A percentile compares a stretch with the other conserved stretches of the same genome.
These are phyloP conservation scores for Lachnellula cervina DNA, from an alignment of 2,329 filamentous ascomycete genomes.

Conservation along the genomic window DNA sequence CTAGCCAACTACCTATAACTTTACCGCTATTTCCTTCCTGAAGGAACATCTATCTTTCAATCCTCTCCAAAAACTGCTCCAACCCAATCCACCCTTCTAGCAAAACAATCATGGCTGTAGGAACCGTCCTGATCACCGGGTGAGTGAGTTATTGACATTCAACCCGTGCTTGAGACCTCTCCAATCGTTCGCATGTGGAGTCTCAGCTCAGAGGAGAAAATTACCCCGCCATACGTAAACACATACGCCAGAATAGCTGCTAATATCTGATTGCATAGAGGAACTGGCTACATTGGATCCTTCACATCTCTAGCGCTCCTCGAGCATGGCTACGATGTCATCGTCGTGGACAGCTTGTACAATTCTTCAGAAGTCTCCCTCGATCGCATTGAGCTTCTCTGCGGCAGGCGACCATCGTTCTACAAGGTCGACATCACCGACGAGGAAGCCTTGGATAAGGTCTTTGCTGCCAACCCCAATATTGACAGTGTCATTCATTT, in stretches of 20 bases:
- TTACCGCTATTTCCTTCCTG: background rate
- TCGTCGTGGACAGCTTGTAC: conserved; percentile 95
- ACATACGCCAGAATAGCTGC: conserved; percentile 12
- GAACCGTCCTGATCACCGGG: conserved; percentile 90
- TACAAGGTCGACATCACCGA: conserved; percentile 86
- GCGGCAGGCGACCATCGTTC: conserved; percentile 80
- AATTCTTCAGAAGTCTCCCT: conserved; percentile 90
- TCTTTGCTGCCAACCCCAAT: conserved; percentile 83
- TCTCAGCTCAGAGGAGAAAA: background rate
- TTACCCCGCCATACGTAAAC: conserved; percentile 13
- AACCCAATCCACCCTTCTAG: background rate
- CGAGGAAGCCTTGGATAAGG: conserved; percentile 73
- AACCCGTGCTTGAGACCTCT: background rate
- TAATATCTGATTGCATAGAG: conserved; percentile 51
- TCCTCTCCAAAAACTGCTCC: background rate
- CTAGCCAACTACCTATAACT: background rate
- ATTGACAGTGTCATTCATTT: conserved; percentile 99
- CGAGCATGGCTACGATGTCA: conserved; percentile 90
- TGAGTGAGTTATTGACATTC: conserved; percentile 58
- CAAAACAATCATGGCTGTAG: conserved; percentile 60
- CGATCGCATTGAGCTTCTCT: conserved; percentile 92
- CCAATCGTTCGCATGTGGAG: background rate
- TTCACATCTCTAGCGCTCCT: conserved; percentile 92
- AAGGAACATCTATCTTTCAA: background rate
- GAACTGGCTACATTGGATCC: conserved; percentile 97